Evolutionary conservation across 208 protist genomes (phyloP).

Genomic region (Acanthamoeba castellanii): DNA sequence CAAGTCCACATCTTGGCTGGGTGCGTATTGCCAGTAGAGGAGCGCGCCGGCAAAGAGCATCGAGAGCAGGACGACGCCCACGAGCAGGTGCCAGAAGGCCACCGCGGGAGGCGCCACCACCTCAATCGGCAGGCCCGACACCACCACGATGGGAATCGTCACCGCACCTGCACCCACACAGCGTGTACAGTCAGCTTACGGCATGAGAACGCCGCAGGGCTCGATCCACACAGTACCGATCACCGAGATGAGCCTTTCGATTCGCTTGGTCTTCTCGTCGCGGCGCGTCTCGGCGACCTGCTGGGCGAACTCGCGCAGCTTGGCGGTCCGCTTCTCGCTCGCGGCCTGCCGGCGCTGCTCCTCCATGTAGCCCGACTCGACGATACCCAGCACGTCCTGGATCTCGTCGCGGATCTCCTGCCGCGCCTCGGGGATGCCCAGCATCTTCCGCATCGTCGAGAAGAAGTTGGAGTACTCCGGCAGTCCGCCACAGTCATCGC

Average conservation of each 20-base stretch:
- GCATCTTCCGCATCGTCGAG: slow-evolving; percentile 53
- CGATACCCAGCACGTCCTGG: slow-evolving; percentile 60
- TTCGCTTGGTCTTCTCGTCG: not conserved
- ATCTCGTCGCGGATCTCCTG: slow-evolving; percentile 66
- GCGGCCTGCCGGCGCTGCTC: slow-evolving; percentile 23
- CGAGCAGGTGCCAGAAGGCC: slow-evolving; percentile 16
- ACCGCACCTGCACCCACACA: not conserved
- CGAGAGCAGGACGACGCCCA: not conserved
- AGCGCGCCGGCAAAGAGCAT: not conserved
- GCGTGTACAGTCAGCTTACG: no score
- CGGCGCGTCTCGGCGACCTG: not conserved
- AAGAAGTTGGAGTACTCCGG: slow-evolving; percentile 58
- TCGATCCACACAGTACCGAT: not conserved
- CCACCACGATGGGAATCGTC: slow-evolving; percentile 38
- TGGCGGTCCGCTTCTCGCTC: slow-evolving; percentile 18
- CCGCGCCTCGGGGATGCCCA: slow-evolving; percentile 22
- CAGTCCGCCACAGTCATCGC: slow-evolving; percentile 59
- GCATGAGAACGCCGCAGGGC: no score
- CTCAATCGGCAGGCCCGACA: slow-evolving; percentile 12
- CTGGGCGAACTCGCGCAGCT: not conserved
- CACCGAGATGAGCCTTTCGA: slow-evolving; percentile 42
- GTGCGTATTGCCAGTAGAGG: slow-evolving; percentile 34
- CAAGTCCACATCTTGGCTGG: not conserved
- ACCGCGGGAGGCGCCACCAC: not conserved
- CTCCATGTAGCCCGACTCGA: slow-evolving; percentile 54